Base-by-base conservation (phyloP, 768 basidiomycete genomes). In the Kwoniella dendrophila region DNA sequence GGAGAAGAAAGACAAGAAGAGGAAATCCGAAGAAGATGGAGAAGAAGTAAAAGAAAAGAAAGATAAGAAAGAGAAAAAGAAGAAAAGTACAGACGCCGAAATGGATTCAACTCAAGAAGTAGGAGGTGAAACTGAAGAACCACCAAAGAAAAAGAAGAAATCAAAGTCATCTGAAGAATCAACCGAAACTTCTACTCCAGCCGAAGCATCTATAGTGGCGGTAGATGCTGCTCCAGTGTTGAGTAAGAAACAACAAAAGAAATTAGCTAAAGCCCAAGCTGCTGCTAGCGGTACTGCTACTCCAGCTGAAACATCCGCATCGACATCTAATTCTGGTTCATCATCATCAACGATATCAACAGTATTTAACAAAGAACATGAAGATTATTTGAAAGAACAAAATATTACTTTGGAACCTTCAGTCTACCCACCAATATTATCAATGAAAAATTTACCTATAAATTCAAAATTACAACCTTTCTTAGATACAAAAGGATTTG, bases 401-500 rank as follows among this genome's bases (percentile, higher is more conserved):
- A 82, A 83, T 10, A 86, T 96, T 69, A 88, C 87, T 11, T 86
- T 96, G 50, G 84, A 82, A 43, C 78, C 82, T 34, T 73, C 82
- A 3, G 69, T 81, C 20, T 82, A 86, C 61, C 80, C 81, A 14
- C 94, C 96, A 27, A 80, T 92, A 52, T 83, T 88, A 47, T 83
- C 86, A 1, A 95, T 99, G 74, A 47, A 63, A 0, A 85, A 89
- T 56, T 84, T 98, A 0, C 82, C 82, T 29, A 83, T 97, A 50
- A 86, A 88, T 5, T 77, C 81, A 0, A 81, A 82, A 14, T 84
- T 98, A 33, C 83, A 83, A 41, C 72, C 80, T 0, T 87, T 86
- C 0, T 87, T 97, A 62, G n/a, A n/a, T n/a, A n/a, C n/a, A n/a
- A 77, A 82, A 49, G 82, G 81, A 7, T 99, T 93, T 81, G 85